A percentile compares a stretch with the other conserved stretches of the same genome.
phyloP scores from a whole-genome alignment of 495 filamentous ascomycete genomes.

The Penicillium turbatum region DNA sequence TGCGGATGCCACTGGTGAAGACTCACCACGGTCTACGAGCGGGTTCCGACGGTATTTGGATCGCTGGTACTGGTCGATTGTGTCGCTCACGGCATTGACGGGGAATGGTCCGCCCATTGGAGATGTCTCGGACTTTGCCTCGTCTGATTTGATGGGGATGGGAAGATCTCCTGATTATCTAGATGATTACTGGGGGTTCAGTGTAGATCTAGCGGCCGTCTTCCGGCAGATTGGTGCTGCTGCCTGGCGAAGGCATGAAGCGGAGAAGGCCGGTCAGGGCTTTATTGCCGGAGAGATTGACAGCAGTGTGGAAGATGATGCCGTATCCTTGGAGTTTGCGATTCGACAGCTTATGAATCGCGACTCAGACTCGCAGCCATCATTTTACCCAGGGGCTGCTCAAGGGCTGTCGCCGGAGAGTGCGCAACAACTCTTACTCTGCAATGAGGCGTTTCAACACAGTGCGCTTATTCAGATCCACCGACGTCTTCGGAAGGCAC shows the following conservation, averaged over 20 bases:
- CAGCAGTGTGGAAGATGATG: conserved; percentile 25
- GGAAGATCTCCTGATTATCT: conserved; percentile 36
- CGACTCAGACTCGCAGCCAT: conserved; percentile 27
- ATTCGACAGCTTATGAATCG: conserved; percentile 37
- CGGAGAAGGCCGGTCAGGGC: conserved; percentile 10
- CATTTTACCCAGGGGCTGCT: conserved; percentile 40
- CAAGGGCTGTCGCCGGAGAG: conserved; percentile 33
- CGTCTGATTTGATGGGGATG: conserved; percentile 15
- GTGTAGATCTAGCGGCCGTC: conserved; percentile 37
- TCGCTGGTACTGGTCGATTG: conserved; percentile 46
- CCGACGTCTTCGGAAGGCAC: conserved; percentile 35
- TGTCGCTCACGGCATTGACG: conserved; percentile 44
- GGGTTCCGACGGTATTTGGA: conserved; percentile 44
- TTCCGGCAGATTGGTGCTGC: conserved; percentile 43
- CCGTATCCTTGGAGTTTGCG: conserved; percentile 32
- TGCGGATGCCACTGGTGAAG: conserved; percentile 23
- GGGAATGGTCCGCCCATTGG: conserved; percentile 46
- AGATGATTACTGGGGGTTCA: conserved; percentile 49
- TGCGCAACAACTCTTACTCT: conserved; percentile 38
- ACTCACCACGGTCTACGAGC: conserved; percentile 27
- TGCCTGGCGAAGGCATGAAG: conserved; percentile 36
- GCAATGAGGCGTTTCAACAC: conserved; percentile 46
- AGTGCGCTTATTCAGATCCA: conserved; percentile 46
- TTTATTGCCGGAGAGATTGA: conserved; percentile 24
- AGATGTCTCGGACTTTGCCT: conserved; percentile 19